These are phyloP conservation scores for Plantago lanceolata DNA, from an alignment of 305 asterid species.

Conservation along the genomic window DNA sequence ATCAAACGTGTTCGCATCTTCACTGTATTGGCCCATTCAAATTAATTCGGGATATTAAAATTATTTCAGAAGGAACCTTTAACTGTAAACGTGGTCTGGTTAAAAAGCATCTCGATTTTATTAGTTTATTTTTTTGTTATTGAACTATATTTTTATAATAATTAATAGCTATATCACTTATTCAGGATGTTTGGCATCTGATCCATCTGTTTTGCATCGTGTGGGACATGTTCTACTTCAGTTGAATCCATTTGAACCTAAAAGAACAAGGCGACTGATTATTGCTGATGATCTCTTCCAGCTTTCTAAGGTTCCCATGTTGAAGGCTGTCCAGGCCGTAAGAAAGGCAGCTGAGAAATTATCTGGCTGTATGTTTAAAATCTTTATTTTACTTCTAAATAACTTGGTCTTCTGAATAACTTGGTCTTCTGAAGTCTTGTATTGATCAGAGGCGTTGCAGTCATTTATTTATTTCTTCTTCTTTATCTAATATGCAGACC, in stretches of 20 bases:
- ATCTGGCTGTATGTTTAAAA: slow-evolving; percentile 71
- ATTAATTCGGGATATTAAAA: background rate
- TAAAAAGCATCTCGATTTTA: slow-evolving; percentile 1
- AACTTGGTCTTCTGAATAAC: background rate
- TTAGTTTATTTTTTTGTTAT: background rate
- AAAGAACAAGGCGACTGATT: slow-evolving; percentile 54
- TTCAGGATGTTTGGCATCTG: slow-evolving; percentile 81
- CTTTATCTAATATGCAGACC: slow-evolving; percentile 45
- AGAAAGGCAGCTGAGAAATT: slow-evolving; percentile 56
- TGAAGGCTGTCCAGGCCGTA: slow-evolving; percentile 61
- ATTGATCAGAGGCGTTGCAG: slow-evolving; percentile 1
- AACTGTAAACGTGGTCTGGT: background rate
- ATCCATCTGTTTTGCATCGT: slow-evolving; percentile 72
- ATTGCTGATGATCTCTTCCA: slow-evolving; percentile 96
- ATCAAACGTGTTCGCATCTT: background rate
- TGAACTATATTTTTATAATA: background rate
- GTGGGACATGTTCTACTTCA: slow-evolving; percentile 81
- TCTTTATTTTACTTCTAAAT: slow-evolving; percentile 7
- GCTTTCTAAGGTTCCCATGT: slow-evolving; percentile 67
- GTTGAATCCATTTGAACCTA: slow-evolving; percentile 54
- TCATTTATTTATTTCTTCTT: slow-evolving; percentile 18
- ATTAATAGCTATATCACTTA: slow-evolving; percentile 23
- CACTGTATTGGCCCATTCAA: background rate
- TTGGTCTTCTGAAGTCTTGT: slow-evolving; percentile 9
- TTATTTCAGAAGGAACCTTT: background rate